Evolutionary conservation across 345 rosid species (phyloP), one percentile per base, ranked within the genome.

Genomic region (Aquilaria malaccensis): DNA sequence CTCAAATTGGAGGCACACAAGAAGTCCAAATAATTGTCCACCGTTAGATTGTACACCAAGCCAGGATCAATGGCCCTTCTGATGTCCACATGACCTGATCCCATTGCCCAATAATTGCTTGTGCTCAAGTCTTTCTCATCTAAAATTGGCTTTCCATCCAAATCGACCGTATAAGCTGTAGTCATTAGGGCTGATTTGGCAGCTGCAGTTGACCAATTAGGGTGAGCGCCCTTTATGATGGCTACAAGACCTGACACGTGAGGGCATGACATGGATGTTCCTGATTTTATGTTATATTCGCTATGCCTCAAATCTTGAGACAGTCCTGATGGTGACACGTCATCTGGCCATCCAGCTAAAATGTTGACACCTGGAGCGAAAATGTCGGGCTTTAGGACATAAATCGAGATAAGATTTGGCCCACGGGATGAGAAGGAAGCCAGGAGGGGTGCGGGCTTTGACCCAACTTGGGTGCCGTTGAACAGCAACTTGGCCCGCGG

Each of bases 401-500:
- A 67, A 3, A 63, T 57, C 3, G 77, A 66, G 30, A 63, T 46
- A 2, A 56, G 50, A 41, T 78, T 71, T 30, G 79, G 82, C 46
- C 82, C 82, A 48, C 82, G 65, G 2, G 82, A 79, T 3, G 82
- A 75, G 67, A 79, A 79, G 47, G 66, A 64, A 2, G 82, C 74
- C 29, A 79, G 69, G 6, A 70, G 64, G 0, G 79, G 79, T 6
- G 79, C 70, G 1, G 79, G 77, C 45, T 29, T 69, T 3, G 58
- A 50, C 11, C 71, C 73, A 31, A 75, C 1, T 32, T 64, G 59
- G 30, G 82, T 78, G 3, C 70, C 74, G 3, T 32, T 66, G 47
- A 75, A 78, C 12, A 48, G 61, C 37, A 75, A 46, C 11, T 63
- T 61, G 22, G 75, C 82, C 0, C 45, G 47, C 1, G 79, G 63